These are phyloP conservation scores for Adansonia digitata DNA, from an alignment of 345 rosid genomes.

Conservation along the genomic window DNA sequence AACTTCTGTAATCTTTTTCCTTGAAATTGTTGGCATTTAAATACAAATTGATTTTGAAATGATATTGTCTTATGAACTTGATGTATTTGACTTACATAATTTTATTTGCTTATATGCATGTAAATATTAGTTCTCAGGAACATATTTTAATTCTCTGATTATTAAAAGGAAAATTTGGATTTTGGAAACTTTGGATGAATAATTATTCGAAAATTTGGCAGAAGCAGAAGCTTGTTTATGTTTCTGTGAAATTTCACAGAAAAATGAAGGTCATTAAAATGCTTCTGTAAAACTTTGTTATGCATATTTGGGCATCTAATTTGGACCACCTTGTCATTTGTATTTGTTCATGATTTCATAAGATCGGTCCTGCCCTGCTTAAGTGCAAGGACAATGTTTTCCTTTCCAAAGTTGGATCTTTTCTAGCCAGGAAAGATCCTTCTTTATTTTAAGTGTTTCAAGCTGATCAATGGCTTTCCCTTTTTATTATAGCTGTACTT, in stretches of 20 bases:
- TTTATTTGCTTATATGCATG: background rate
- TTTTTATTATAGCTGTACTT: background rate
- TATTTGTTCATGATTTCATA: background rate
- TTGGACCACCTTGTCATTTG: background rate
- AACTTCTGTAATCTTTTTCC: background rate
- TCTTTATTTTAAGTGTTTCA: background rate
- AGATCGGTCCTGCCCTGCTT: background rate
- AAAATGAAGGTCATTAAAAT: background rate
- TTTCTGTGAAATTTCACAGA: background rate
- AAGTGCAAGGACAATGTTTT: background rate
- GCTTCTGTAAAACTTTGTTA: background rate
- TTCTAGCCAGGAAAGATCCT: background rate
- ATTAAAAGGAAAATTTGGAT: background rate
- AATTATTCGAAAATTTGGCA: background rate
- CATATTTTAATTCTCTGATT: background rate
- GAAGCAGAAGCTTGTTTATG: background rate
- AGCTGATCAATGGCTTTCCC: too few species aligned
- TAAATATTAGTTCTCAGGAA: background rate
- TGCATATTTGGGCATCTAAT: background rate
- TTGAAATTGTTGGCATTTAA: background rate
- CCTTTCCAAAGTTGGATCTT: background rate
- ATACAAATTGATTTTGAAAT: background rate
- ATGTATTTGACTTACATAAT: background rate
- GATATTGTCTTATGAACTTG: background rate
- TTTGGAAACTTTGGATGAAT: background rate